Percentiles rank a stretch among this genome's conserved stretches.
These are phyloP conservation scores for Vanrija humicola DNA, from an alignment of 1,284 basidiomycete genomes.

Conservation along the genomic window DNA sequence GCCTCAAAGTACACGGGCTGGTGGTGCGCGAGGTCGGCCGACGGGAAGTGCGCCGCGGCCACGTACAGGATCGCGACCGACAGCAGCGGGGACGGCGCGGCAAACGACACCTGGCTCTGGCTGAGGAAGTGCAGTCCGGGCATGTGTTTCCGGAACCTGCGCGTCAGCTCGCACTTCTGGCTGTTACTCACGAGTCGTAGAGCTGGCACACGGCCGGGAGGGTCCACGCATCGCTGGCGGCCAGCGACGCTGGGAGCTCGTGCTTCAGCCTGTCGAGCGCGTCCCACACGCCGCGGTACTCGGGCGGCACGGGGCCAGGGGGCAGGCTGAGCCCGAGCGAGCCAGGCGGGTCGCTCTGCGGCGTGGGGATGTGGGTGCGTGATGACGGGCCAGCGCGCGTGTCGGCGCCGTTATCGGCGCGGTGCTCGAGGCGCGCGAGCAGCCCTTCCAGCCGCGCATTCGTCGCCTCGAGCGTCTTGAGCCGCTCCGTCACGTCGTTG, in stretches of 20 bases:
- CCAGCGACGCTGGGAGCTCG: conserved; percentile 13
- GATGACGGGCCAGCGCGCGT: neutral
- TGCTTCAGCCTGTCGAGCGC: conserved; percentile 13
- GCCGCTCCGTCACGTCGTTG: conserved; percentile 13
- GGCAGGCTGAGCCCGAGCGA: conserved; percentile 1
- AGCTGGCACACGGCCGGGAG: conserved; percentile 1
- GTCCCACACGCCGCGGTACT: conserved; percentile 9
- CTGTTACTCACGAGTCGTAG: conserved; percentile 16
- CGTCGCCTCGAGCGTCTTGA: conserved; percentile 15
- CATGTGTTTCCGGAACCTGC: conserved; percentile 22
- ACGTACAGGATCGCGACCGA: conserved; percentile 21
- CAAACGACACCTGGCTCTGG: conserved; percentile 20
- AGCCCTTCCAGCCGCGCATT: conserved; percentile 12
- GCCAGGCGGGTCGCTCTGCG: neutral
- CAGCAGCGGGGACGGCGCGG: conserved; percentile 17
- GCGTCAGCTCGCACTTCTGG: neutral
- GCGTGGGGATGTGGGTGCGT: neutral
- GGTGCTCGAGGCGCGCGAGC: neutral
- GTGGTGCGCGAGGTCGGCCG: conserved; percentile 12
- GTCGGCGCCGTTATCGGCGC: neutral
- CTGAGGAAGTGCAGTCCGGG: conserved; percentile 23
- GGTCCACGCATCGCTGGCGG: conserved; percentile 10
- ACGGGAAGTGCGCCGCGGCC: conserved; percentile 16
- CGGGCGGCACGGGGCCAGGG: neutral
- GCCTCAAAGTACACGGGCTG: conserved; percentile 19